Base-by-base conservation (phyloP, 1,284 basidiomycete genomes). In the Puccinia hordei region DNA sequence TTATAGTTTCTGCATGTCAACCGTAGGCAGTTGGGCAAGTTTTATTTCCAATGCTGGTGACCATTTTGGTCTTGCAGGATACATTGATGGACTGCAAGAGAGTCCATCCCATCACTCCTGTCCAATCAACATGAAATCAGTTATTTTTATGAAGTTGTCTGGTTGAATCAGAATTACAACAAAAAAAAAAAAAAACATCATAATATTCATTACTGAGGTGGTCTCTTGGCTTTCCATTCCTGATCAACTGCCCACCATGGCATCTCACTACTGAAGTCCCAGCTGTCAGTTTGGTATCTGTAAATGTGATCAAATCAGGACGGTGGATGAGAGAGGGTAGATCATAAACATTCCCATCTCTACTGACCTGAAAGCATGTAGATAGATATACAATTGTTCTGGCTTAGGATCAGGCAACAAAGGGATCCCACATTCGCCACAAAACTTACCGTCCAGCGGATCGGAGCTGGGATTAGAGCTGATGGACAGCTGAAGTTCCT, bases 361-460 rank as follows among this genome's bases (percentile, higher is more conserved):
- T 35, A 73, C 71, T 72, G 94, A 97, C 83, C 90, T 88, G 83
- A 93, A 86, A 15, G 95, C 95, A 85, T 98, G 95, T 83, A 98
- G 87, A 87, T 95, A 98, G 82, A 98, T 98, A 86, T 94, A 97
- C 81, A 97, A 87, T 81, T 90, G 90, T 85, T 95, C 93, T 1
- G 94, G 93, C 84, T 90, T 90, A 0, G 95, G 95, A 86, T 98
- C 95, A 10, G 93, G 93, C 76, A 94, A 90, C 12, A 97, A 86
- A 19, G 95, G 95, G 41, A 95, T 88, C 86, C 92, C 96, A 85
- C 95, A 98, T 84, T 93, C 92, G 0, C 89, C 87, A 85, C 95
- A 98, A 85, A 92, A 93, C 86, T 84, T 61, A 12, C 13, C 72
- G 38, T 73, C 57, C 1, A 73, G 38, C 2, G 30, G 53, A 15